A percentile compares a stretch with the other conserved stretches of the same genome.
Conservation (phyloP, 2,329 filamentous ascomycete genomes). For the Colletotrichum cordylinicola region DNA sequence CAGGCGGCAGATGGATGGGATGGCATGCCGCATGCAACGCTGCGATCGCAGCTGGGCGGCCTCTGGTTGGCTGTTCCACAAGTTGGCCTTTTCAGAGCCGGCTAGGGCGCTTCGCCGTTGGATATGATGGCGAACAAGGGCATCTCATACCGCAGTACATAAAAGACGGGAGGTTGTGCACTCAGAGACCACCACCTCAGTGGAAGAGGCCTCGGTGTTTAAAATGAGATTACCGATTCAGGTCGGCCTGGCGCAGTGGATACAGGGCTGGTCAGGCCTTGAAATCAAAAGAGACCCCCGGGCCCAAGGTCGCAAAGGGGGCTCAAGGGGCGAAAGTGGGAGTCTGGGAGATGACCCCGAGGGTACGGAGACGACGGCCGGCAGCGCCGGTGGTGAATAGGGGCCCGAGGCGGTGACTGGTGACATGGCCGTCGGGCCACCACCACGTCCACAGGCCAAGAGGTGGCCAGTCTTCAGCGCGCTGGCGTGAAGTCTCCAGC, state of each 20-base stretch:
- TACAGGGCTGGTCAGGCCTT: slow-evolving; percentile 2
- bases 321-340: slow-evolving; percentile 12
- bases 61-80: neutral
- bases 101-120: slow-evolving; percentile 5
- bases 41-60: neutral
- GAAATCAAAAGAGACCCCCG: slow-evolving; percentile 1
- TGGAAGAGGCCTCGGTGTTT: neutral
- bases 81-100: neutral
- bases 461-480: neutral
- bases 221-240: slow-evolving; percentile 20
- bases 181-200: neutral
- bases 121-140: neutral
- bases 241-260: slow-evolving; percentile 18
- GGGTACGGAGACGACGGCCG: slow-evolving; percentile 5
- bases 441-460: neutral
- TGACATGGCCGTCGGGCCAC: slow-evolving; percentile 5
- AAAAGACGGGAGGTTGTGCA: neutral
- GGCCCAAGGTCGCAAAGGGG: neutral
- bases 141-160: neutral
- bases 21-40: slow-evolving; percentile 1
- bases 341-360: slow-evolving; percentile 14
- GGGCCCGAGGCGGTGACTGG: slow-evolving; percentile 4
- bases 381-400: slow-evolving; percentile 15
- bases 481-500: neutral
- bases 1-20: slow-evolving; percentile 8